These are phyloP conservation scores for Pyrrhoderma noxium DNA, from an alignment of 1,284 basidiomycete genomes.

Conservation along the genomic window DNA sequence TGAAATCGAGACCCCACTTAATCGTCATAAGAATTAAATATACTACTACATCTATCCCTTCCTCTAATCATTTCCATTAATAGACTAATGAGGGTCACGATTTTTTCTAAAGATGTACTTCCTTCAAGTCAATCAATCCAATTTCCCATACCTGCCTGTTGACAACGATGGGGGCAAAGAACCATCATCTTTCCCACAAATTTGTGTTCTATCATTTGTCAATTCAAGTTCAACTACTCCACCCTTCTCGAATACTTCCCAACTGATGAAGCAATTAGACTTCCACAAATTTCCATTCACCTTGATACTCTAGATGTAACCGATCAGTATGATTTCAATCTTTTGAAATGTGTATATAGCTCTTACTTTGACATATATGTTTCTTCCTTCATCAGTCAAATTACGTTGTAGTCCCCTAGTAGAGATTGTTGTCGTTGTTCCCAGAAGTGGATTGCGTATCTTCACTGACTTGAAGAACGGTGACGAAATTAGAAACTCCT, in stretches of 20 bases:
- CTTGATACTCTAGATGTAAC: constrained; percentile 38
- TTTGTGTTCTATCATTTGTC: constrained; percentile 41
- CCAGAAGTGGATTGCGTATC: constrained; percentile 49
- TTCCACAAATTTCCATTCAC: constrained; percentile 49
- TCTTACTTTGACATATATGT: constrained; percentile 48
- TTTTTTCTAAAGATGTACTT: no score
- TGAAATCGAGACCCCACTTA: no score
- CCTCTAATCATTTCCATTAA: no score
- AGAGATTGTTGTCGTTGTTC: constrained; percentile 48
- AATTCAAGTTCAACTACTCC: constrained; percentile 43
- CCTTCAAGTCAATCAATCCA: no score
- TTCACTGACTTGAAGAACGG: constrained; percentile 53
- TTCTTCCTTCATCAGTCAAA: constrained; percentile 40
- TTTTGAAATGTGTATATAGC: not conserved
- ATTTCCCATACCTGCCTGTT: constrained; percentile 39
- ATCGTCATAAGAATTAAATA: no score
- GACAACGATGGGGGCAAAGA: constrained; percentile 54
- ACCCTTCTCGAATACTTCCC: constrained; percentile 49
- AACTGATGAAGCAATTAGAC: constrained; percentile 55
- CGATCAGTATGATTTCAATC: not conserved
- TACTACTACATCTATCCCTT: no score
- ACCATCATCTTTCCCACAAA: constrained; percentile 38
- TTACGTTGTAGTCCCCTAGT: constrained; percentile 41
- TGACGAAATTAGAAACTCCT: constrained; percentile 51
- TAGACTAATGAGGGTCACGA: no score